phyloP scores from a whole-genome alignment of 2,329 filamentous ascomycete species.

The Emericellopsis atlantica region DNA sequence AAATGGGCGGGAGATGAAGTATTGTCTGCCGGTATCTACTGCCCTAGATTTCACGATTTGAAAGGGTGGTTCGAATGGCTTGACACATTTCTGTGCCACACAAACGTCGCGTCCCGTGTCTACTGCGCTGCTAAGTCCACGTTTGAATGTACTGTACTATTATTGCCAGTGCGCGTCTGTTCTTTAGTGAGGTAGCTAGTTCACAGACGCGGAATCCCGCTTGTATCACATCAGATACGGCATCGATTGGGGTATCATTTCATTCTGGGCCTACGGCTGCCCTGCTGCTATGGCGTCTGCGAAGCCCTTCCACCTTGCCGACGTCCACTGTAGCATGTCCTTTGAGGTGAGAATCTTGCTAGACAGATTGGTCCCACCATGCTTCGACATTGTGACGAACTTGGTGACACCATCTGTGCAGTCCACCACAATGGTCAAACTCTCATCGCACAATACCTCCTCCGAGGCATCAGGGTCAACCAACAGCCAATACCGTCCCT shows the following conservation, averaged over 20 bases:
- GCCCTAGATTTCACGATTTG: slow-evolving; percentile 62
- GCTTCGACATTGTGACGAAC: slow-evolving; percentile 68
- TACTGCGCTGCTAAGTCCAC: too few relatives aligned
- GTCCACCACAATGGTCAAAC: slow-evolving; percentile 74
- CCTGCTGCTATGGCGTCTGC: slow-evolving; percentile 13
- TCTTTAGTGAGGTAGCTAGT: slow-evolving; percentile 1
- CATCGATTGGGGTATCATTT: slow-evolving; percentile 12
- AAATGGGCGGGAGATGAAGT: slow-evolving; percentile 46
- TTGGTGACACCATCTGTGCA: slow-evolving; percentile 35
- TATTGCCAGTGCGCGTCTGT: background rate
- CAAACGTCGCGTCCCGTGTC: too few relatives aligned
- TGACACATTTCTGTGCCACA: slow-evolving; percentile 42
- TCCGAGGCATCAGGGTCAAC: slow-evolving; percentile 85
- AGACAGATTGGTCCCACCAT: slow-evolving; percentile 61
- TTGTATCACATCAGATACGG: too few relatives aligned
- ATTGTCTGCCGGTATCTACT: slow-evolving; percentile 72
- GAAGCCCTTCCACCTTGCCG: slow-evolving; percentile 21
- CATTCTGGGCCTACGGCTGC: slow-evolving; percentile 13
- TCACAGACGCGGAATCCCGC: too few relatives aligned
- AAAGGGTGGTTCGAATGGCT: slow-evolving; percentile 75
- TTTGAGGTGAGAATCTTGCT: slow-evolving; percentile 52
- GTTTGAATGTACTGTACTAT: too few relatives aligned
- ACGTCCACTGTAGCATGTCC: slow-evolving; percentile 30
- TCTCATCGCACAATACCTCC: slow-evolving; percentile 73
- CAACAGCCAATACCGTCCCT: slow-evolving; percentile 58